Conservation (phyloP, 2,329 filamentous ascomycete genomes). For the Nemania serpens region DNA sequence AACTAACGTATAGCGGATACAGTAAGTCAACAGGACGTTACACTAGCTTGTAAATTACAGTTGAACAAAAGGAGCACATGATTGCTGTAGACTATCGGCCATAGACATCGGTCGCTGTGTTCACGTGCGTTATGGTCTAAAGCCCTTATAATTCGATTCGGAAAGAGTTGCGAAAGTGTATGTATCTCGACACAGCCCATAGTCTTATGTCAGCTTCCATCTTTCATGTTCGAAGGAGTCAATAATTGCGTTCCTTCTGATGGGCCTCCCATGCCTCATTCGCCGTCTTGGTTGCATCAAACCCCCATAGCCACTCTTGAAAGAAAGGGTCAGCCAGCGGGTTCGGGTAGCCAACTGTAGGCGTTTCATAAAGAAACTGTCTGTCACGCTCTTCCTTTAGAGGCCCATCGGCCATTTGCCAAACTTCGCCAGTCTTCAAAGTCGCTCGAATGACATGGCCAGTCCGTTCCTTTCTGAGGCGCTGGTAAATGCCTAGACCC, state of each 20-base stretch:
- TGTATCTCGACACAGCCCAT: neutral
- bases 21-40: no score
- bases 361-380: conserved; percentile 24
- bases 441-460: conserved; percentile 28
- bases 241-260: conserved; percentile 1
- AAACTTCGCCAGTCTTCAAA: conserved; percentile 27
- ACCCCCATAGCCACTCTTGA: conserved; percentile 32
- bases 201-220: neutral
- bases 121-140: neutral
- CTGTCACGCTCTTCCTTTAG: conserved; percentile 29
- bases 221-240: neutral
- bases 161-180: neutral
- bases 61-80: neutral
- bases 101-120: neutral
- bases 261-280: conserved; percentile 26
- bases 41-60: no score
- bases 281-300: conserved; percentile 23
- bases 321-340: conserved; percentile 32
- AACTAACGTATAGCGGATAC: no score
- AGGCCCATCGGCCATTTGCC: conserved; percentile 32
- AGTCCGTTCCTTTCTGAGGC: conserved; percentile 29
- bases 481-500: conserved; percentile 26
- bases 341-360: conserved; percentile 31
- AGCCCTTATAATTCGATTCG: no score
- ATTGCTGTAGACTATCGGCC: neutral